Percentiles rank a stretch among this genome's conserved stretches.
phyloP scores from a whole-genome alignment of 768 basidiomycete genomes.

The Auricularia auricula-judae region DNA sequence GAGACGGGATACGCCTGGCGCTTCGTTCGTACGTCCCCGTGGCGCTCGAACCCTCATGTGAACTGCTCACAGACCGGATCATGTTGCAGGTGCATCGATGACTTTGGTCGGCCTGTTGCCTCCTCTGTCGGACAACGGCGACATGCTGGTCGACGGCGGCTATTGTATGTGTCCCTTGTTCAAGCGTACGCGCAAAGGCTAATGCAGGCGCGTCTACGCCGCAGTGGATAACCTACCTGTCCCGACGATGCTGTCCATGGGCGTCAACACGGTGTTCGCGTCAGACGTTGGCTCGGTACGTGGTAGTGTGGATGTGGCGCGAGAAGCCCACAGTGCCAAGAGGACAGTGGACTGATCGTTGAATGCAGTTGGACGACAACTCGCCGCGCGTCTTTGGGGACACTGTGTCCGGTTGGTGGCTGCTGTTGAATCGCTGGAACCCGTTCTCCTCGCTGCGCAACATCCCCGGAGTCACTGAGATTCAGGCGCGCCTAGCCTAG shows the following conservation, averaged over 20 bases:
- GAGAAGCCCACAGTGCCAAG: background rate
- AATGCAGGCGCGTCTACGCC: constrained; percentile 4
- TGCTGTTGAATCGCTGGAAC: constrained; percentile 86
- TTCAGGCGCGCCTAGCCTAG: constrained; percentile 93
- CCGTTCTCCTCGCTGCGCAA: constrained; percentile 70
- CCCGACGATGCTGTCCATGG: constrained; percentile 84
- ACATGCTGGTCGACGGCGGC: constrained; percentile 82
- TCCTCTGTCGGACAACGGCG: constrained; percentile 88
- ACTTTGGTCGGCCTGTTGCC: constrained; percentile 90
- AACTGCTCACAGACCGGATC: background rate
- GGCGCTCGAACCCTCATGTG: background rate
- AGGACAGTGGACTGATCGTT: background rate
- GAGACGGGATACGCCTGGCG: constrained; percentile 99
- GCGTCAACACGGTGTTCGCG: constrained; percentile 83
- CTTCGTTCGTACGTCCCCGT: constrained; percentile 53
- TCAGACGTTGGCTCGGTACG: constrained; percentile 84
- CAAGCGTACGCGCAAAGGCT: background rate
- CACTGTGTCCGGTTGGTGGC: constrained; percentile 92
- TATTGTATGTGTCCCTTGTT: constrained; percentile 47
- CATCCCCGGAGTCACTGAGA: constrained; percentile 84
- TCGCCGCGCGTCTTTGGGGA: constrained; percentile 92
- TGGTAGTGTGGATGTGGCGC: constrained; percentile 3
- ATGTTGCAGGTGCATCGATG: constrained; percentile 78
- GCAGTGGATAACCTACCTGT: constrained; percentile 86
- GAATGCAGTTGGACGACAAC: constrained; percentile 75